Evolutionary conservation across 2,329 filamentous ascomycete species (phyloP), one percentile per base, ranked within the genome.

Genomic region (Bipolaris cookei): DNA sequence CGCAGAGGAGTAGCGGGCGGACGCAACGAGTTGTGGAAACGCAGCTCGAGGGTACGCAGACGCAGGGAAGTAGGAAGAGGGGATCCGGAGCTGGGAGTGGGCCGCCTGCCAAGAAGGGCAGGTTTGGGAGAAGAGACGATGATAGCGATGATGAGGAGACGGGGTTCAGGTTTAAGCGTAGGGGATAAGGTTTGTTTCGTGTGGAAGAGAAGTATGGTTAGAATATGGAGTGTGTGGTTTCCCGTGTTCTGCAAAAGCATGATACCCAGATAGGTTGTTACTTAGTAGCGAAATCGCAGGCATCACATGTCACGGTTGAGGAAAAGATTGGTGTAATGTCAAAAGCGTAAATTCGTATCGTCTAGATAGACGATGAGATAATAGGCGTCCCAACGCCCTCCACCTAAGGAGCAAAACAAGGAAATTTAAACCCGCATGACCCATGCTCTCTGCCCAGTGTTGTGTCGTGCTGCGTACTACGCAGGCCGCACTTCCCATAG

Each of bases 71-170:
- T 18, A 71, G 66, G 61, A 78, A 76, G 65, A 68, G 72, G 34
- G 61, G 60, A 13, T 64, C 70, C 30, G 55, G 59, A 6, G 64
- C 54, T 16, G 65, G 64, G 21, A 63, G 58, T 21, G 66, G 63
- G 23, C 66, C 67, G 51, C 71, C 73, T 11, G 60, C 63, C 35
- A 76, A 75, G 68, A 70, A 64, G 52, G 64, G 62, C 3, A 69
- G 65, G 25, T 43, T 62, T 25, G 34, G 50, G 3, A 61, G 57
- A 42, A 64, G 66, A 32, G 73, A 76, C 6, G 82, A 83, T 32
- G 83, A 81, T 39, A 84, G 84, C 42, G 84, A 84, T 66, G 84
- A 85, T 25, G 84, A 86, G 65, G 83, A 82, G 61, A 76, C 81
- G 56, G 82, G 82, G 30, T 85, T 85, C 64, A 78, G 82, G 52